Base-by-base conservation (phyloP, 805 yeast species). In the Lipomyces starkeyi region DNA sequence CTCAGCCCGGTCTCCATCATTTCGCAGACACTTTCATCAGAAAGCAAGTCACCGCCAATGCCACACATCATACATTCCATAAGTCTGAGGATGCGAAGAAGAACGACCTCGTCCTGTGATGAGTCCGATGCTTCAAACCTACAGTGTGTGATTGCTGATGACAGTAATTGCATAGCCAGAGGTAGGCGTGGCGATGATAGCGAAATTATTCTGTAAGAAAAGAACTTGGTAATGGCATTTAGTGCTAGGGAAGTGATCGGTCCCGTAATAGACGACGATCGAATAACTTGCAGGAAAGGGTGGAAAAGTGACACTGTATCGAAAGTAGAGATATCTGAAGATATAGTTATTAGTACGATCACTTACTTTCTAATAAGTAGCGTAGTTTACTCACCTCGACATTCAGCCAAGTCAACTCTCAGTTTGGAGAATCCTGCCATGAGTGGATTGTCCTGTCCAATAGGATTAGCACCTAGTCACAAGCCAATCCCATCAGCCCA, bases 111-210 rank as follows among this genome's bases (percentile, higher is more conserved):
- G 79, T 95, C 98, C 56, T 91, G 89, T 47, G 89, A 85, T 77
- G 92, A 97, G 76, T 93, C 97, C 0, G 95, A 90, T 1, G 97
- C 97, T 81, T 95, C 98, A 77, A 95, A 95, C 58, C 97, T 86
- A 79, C 98, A 95, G 76, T 92, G 97, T 0, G 98, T 91, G 70
- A 95, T 83, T 0, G 98, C 86, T 69, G 86, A 85, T 9, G 89
- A 85, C 59, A 90, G 83, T 74, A 91, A 91, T 20, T 87, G 84
- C 69, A 91, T 78, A 0, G 90, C 84, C 59, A 80, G 83, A 40
- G 81, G 83, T 25, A 90, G 79, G 65, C 89, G 88, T 37, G 82
- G 80, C 4, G 92, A 86, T 1, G 79, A 74, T 9, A 76, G 76
- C 22, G 85, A 81, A n/a, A 95, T 83, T 40, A 95, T 86, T 17